phyloP scores from a whole-genome alignment of 768 basidiomycete genomes.

The Sarcodon aspratus region DNA sequence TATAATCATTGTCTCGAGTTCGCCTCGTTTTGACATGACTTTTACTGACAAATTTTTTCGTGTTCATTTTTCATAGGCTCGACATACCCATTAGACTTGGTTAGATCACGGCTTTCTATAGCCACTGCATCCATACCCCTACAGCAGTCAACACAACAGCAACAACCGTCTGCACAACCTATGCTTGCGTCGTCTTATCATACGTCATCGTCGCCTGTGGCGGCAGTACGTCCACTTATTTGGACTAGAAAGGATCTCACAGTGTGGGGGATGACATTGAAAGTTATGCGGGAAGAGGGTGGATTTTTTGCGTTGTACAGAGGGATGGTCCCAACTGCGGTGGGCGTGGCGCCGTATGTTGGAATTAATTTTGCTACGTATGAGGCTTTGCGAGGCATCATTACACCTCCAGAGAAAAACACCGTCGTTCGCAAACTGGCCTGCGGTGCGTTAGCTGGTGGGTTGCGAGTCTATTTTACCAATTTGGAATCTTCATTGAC shows the following conservation, averaged over 20 bases:
- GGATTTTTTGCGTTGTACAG: slow-evolving; percentile 81
- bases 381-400: slow-evolving; percentile 63
- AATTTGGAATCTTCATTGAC: background rate
- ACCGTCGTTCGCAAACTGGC: slow-evolving; percentile 56
- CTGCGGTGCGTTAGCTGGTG: slow-evolving; percentile 84
- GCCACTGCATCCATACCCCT: slow-evolving; percentile 70
- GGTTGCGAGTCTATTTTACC: slow-evolving; percentile 8
- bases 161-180: slow-evolving; percentile 20
- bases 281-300: slow-evolving; percentile 88
- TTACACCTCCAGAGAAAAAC: slow-evolving; percentile 77
- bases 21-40: background rate
- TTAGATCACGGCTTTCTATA: slow-evolving; percentile 86
- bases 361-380: slow-evolving; percentile 91
- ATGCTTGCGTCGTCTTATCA: slow-evolving; percentile 43
- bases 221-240: slow-evolving; percentile 6
- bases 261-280: slow-evolving; percentile 82
- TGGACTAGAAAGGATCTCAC: slow-evolving; percentile 48
- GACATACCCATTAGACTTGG: slow-evolving; percentile 90
- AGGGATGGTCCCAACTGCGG: slow-evolving; percentile 72
- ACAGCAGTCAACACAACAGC: slow-evolving; percentile 10
- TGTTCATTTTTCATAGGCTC: slow-evolving; percentile 35
- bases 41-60: background rate
- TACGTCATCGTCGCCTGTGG: slow-evolving; percentile 30
- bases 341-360: slow-evolving; percentile 85
- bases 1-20: slow-evolving; percentile 2